Evolutionary conservation across 176 grass and related monocot genomes (phyloP), one percentile per base, ranked within the genome.

Genomic region (Juncus effusus): DNA sequence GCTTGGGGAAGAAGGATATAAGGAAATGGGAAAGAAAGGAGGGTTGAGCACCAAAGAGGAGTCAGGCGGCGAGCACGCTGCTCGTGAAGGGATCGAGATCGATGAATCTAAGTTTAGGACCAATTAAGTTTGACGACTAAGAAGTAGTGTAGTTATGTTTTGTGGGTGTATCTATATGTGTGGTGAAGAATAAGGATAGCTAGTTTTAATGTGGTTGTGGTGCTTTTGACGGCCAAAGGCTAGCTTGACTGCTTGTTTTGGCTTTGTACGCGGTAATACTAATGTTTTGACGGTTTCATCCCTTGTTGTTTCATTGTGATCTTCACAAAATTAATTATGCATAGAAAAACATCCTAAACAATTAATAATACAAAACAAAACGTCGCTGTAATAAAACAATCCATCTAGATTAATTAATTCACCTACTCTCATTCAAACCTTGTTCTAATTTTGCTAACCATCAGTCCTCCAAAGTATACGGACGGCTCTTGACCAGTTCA

Each of bases 11-110:
- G 52, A 77, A 36, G 80, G 80, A 2, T 83, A 83, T 13, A 7
- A 40, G 44, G 75, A 83, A 39, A 83, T 83, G 81, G 81, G 81
- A 0, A 69, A 58, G 13, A 84, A 84, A 16, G 81, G 81, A 5
- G 81, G 81, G 3, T 7, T 84, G 28, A 79, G 70, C 76, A 75
- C 76, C 8, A 55, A 0, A 39, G 81, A 79, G 12, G 70, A 76
- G 49, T 70, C 64, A n/a, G 81, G 81, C 5, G 69, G 49, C 0
- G 76, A 84, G 11, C 70, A 63, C 5, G 81, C 76, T 0, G 36
- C 58, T 6, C 61, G 39, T 3, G 81, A 76, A 64, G 81, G 57
- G 62, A 75, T 79, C 12, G 19, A 57, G 12, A 79, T 79, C 40
- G 81, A 84, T 10, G 70, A 79, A 66, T 52, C 76, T 38, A 78